A percentile compares a stretch with the other conserved stretches of the same genome.
phyloP scores from a whole-genome alignment of 257 asterid genomes.

The Ballota nigra region DNA sequence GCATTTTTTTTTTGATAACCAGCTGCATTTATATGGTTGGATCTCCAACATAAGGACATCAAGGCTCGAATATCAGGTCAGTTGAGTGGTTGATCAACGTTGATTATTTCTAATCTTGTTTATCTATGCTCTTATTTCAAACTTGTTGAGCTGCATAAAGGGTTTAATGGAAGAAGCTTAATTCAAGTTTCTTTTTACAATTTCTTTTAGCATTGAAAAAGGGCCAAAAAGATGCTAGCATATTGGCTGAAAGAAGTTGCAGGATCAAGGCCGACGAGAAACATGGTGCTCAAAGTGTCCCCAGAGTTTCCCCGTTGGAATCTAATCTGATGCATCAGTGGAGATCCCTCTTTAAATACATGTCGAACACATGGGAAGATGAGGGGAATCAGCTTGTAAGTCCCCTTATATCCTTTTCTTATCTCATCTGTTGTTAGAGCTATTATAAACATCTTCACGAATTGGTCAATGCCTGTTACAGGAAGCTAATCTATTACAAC shows the following conservation, averaged over 20 bases:
- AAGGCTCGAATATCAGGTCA: constrained; percentile 72
- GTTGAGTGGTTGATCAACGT: constrained; percentile 8
- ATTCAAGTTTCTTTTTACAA: background rate
- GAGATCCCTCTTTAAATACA: constrained; percentile 72
- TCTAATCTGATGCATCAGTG: constrained; percentile 61
- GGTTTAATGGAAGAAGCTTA: constrained; percentile 32
- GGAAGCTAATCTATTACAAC: constrained; percentile 57
- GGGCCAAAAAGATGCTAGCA: constrained; percentile 75
- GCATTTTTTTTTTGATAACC: constrained; percentile 24
- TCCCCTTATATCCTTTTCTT: constrained; percentile 2
- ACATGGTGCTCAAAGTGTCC: constrained; percentile 33
- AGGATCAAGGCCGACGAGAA: constrained; percentile 38
- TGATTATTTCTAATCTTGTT: background rate
- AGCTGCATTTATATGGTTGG: constrained; percentile 86
- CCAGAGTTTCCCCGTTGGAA: constrained; percentile 38
- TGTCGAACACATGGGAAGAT: constrained; percentile 48
- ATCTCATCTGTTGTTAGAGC: background rate
- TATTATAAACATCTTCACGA: background rate
- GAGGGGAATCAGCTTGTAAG: constrained; percentile 78
- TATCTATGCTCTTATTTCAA: background rate
- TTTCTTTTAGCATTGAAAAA: constrained; percentile 50
- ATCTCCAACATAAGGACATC: constrained; percentile 80
- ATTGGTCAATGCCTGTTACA: constrained; percentile 27
- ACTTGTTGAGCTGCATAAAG: constrained; percentile 38
- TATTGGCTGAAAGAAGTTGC: constrained; percentile 62